Percentiles rank a stretch among this genome's conserved stretches.
phyloP scores from a whole-genome alignment of 2,329 filamentous ascomycete species.

The Phialemoniopsis sp. region DNA sequence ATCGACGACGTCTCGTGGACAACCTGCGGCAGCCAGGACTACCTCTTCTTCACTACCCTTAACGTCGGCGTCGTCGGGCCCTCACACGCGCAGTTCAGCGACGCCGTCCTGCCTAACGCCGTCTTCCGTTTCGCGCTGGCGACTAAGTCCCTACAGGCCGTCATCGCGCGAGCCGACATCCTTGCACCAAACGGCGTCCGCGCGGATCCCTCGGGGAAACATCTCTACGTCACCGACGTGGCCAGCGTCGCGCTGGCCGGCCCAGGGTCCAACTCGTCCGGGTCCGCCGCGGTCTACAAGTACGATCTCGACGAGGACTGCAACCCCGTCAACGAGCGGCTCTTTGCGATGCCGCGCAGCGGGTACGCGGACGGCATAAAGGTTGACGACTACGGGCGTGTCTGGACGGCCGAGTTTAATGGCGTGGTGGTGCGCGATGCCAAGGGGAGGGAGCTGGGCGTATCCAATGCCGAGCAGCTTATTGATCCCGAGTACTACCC shows the following conservation, averaged over 20 bases:
- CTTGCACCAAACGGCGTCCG: background rate
- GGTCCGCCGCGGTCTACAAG: background rate
- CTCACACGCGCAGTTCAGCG: too few relatives aligned
- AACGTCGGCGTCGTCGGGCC: too few relatives aligned
- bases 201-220: background rate
- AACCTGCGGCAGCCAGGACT: too few relatives aligned
- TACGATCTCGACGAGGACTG: background rate
- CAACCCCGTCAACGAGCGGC: background rate
- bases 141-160: background rate
- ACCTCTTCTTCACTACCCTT: too few relatives aligned
- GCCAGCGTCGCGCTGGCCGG: background rate
- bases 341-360: background rate
- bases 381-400: background rate
- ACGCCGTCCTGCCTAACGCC: too few relatives aligned
- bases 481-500: too few relatives aligned
- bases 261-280: background rate
- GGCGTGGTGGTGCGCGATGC: background rate
- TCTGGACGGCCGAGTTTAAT: background rate
- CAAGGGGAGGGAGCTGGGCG: too few relatives aligned
- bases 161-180: background rate
- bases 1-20: too few relatives aligned
- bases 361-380: conserved; percentile 1
- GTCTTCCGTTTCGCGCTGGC: too few relatives aligned
- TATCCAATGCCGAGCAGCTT: too few relatives aligned
- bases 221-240: background rate